Conservation (phyloP, 2,329 filamentous ascomycete genomes). For the Phoma herbarum region DNA sequence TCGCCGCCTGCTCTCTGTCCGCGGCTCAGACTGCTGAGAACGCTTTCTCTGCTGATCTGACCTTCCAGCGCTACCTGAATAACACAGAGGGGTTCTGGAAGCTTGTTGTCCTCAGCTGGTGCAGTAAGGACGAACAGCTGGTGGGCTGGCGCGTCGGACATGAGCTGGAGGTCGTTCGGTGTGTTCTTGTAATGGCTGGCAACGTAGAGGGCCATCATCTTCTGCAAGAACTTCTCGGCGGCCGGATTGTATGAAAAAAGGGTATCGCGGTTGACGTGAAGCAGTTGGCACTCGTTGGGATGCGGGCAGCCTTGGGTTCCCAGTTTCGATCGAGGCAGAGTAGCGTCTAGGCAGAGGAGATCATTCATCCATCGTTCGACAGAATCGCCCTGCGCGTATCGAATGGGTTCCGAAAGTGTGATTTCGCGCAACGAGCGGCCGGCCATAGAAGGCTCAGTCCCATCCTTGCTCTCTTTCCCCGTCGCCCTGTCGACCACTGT, state of each 20-base stretch:
- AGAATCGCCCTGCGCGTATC: conserved; percentile 87
- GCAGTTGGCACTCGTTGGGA: conserved; percentile 87
- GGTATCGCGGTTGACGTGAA: conserved; percentile 95
- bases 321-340: conserved; percentile 78
- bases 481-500: conserved; percentile 80
- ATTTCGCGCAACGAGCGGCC: conserved; percentile 88
- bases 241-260: conserved; percentile 98
- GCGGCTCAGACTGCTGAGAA: conserved; percentile 86
- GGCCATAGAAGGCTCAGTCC: conserved; percentile 51
- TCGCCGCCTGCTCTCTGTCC: conserved; percentile 91
- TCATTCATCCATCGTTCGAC: conserved; percentile 98
- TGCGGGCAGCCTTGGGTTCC: conserved; percentile 84
- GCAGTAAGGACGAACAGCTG: conserved; percentile 94
- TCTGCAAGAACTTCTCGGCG: conserved; percentile 95
- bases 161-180: conserved; percentile 95
- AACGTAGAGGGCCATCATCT: conserved; percentile 98
- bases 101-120: conserved; percentile 77
- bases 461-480: conserved; percentile 67
- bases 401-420: conserved; percentile 90
- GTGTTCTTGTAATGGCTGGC: conserved; percentile 98
- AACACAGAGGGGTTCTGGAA: conserved; percentile 94
- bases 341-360: conserved; percentile 91
- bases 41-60: conserved; percentile 91
- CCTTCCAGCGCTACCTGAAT: conserved; percentile 95
- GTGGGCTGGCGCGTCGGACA: conserved; percentile 97